A percentile compares a stretch with the other conserved stretches of the same genome.
Evolutionary conservation across 345 rosid species (phyloP).

Genomic region (Lepidium sativum): DNA sequence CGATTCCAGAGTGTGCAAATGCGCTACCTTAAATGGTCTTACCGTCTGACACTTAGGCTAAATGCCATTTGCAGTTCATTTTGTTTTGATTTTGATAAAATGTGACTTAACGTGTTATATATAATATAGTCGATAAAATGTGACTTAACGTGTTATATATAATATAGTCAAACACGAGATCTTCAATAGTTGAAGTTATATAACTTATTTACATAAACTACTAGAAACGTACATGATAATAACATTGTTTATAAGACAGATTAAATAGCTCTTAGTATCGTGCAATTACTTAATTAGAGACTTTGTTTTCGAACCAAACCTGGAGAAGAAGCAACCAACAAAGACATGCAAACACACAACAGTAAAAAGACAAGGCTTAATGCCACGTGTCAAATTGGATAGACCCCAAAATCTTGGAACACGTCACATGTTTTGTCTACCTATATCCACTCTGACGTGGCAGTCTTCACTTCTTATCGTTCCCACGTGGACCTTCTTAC

Average conservation of each 20-base stretch:
- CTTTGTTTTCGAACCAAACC: slow-evolving; percentile 1
- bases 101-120: too few species aligned
- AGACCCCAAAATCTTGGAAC: slow-evolving; percentile 20
- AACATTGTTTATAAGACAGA: background rate
- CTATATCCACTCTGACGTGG: slow-evolving; percentile 29
- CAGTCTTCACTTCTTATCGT: background rate
- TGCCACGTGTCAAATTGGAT: slow-evolving; percentile 7
- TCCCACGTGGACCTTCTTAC: background rate
- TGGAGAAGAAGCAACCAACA: slow-evolving; percentile 18
- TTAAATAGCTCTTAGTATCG: slow-evolving; percentile 3
- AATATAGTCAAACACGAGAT: too few species aligned
- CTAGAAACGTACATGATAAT: background rate
- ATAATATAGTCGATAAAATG: too few species aligned
- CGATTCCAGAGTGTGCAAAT: too few species aligned
- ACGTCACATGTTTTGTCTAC: slow-evolving; percentile 31
- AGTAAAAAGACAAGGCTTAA: background rate
- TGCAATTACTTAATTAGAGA: slow-evolving; percentile 2
- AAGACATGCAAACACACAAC: slow-evolving; percentile 11
- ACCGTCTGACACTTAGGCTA: too few species aligned
- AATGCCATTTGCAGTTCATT: too few species aligned
- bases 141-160: too few species aligned
- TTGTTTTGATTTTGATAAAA: too few species aligned
- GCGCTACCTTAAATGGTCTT: too few species aligned
- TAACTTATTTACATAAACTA: too few species aligned
- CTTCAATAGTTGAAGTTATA: too few species aligned